Evolutionary conservation across 352 stramenopile species (phyloP).

Genomic region (Aphanomyces stellatus): DNA sequence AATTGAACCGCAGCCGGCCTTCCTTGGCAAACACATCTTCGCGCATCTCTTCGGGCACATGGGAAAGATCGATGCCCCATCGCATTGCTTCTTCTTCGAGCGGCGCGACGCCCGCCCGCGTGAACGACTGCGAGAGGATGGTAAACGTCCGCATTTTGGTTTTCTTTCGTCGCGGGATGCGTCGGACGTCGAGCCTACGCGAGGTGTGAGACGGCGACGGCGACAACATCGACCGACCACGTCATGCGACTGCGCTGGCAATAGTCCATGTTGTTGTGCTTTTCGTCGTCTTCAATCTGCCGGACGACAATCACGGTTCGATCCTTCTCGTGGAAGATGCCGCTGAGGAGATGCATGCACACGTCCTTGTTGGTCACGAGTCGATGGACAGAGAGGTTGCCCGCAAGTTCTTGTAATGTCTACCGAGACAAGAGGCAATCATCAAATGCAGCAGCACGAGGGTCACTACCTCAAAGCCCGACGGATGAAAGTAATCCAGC

Average conservation of each 20-base stretch:
- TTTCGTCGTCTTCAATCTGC: neutral
- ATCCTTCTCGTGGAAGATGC: neutral
- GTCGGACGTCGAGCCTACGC: neutral
- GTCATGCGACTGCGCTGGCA: neutral
- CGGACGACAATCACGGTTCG: neutral
- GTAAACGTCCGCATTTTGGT: neutral
- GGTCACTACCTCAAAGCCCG: neutral
- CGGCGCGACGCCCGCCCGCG: too few relatives aligned
- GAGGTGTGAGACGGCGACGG: neutral
- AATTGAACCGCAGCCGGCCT: neutral
- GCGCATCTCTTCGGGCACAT: neutral
- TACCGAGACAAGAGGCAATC: neutral
- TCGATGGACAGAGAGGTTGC: neutral
- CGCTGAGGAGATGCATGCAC: neutral
- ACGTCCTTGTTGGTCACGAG: neutral
- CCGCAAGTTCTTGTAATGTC: neutral
- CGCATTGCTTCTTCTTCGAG: neutral
- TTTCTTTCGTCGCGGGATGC: neutral
- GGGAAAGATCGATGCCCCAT: neutral
- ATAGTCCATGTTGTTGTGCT: neutral
- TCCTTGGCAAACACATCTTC: neutral
- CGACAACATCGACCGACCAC: neutral
- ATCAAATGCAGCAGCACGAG: neutral
- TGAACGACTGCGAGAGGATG: neutral
- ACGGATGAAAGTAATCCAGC: neutral